phyloP scores from a whole-genome alignment of 1,284 basidiomycete species.

The Somion occarium region DNA sequence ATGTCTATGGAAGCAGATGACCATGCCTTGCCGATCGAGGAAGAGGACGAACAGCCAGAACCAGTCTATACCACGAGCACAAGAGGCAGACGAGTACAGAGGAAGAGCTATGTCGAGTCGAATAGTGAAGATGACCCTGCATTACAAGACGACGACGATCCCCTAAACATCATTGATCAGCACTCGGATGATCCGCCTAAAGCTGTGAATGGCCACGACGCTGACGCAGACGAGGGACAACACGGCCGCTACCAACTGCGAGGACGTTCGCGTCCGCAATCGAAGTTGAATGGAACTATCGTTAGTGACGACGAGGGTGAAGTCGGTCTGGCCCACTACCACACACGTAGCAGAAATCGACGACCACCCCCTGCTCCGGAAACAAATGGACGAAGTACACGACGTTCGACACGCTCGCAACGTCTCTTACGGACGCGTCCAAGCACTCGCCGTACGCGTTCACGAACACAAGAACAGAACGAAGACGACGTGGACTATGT shows the following conservation, averaged over 20 bases:
- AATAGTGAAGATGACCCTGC: slow-evolving; percentile 37
- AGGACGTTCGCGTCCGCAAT: slow-evolving; percentile 19
- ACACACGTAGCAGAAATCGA: slow-evolving; percentile 34
- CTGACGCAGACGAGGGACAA: slow-evolving; percentile 35
- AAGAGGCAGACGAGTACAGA: slow-evolving; percentile 43
- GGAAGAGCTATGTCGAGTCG: slow-evolving; percentile 48
- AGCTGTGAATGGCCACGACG: slow-evolving; percentile 17
- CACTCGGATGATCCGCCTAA: slow-evolving; percentile 4
- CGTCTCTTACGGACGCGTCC: slow-evolving; percentile 13
- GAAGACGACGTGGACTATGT: slow-evolving; percentile 53
- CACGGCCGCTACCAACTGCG: slow-evolving; percentile 29
- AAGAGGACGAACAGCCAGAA: neutral
- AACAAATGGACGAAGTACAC: slow-evolving; percentile 22
- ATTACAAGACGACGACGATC: slow-evolving; percentile 27
- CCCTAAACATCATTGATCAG: slow-evolving; percentile 11
- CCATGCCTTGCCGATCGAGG: neutral
- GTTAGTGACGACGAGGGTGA: slow-evolving; percentile 46
- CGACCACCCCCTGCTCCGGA: slow-evolving; percentile 23
- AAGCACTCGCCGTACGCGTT: slow-evolving; percentile 22
- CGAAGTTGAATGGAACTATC: slow-evolving; percentile 33
- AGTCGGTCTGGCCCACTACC: slow-evolving; percentile 23
- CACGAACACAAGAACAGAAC: slow-evolving; percentile 23
- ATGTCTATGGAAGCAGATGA: slow-evolving; percentile 1
- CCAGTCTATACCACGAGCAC: slow-evolving; percentile 22
- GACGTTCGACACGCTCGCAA: slow-evolving; percentile 16